Base-by-base conservation (phyloP, 305 asterid species). In the Ilex paraguariensis region DNA sequence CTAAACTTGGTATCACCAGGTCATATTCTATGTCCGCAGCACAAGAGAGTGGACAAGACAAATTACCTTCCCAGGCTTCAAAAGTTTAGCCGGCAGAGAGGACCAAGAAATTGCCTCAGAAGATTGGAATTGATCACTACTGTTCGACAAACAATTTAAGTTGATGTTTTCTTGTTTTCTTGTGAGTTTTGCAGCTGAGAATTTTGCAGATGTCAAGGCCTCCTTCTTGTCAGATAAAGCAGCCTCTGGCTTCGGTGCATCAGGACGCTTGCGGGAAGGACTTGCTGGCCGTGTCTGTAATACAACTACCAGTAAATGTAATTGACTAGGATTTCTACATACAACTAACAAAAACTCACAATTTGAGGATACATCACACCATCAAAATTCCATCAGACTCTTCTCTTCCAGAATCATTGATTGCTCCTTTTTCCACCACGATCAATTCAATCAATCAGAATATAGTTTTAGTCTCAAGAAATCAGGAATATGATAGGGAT, bases 51-150 rank as follows among this genome's bases (percentile, higher is more conserved):
- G 53, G 11, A 59, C 14, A 51, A 40, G 46, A 60, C 15, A 49
- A 31, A 2, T 12, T 79, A 91, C 98, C 96, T 89, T 89, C 57
- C 86, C 90, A 28, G 87, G 82, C 76, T 82, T 87, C 16, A 78
- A 63, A 67, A 92, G 95, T 46, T 81, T 64, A 56, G 87, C 46
- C 49, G 98, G 97, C 61, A 89, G 72, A 73, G 66, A 76, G 57
- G 95, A 79, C 98, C 96, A 92, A 42, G 83, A 72, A 70, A 82
- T 64, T 44, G 78, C 67, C 70, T 82, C 87, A 14, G 74, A 62
- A 71, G 84, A 69, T 56, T 68, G 84, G 70, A 71, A 76, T 65
- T 83, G 81, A 60, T 59, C 73, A 7, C 31, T 63, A 56, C 58
- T 60, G 60, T 69, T 79, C 2, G 73, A 16, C 50, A 57, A 66